A percentile compares a stretch with the other conserved stretches of the same genome.
These are phyloP conservation scores for Lentinus tigrinus DNA, from an alignment of 768 basidiomycete genomes.

Conservation along the genomic window DNA sequence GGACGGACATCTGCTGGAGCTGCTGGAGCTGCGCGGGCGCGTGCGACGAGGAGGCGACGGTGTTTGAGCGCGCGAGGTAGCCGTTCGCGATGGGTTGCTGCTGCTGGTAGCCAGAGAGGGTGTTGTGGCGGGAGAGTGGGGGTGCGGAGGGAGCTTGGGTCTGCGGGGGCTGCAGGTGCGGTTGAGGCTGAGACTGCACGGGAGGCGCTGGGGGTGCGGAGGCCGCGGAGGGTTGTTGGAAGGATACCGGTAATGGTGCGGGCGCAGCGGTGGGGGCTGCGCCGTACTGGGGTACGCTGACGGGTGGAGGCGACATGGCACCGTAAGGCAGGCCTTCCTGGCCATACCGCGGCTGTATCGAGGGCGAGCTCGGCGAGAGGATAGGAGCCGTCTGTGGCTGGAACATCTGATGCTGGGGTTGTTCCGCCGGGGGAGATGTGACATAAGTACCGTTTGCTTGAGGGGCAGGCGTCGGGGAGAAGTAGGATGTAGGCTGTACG, in stretches of 20 bases:
- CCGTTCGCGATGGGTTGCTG: conserved; percentile 22
- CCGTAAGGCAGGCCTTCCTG: conserved; percentile 5
- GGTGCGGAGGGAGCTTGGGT: conserved; percentile 19
- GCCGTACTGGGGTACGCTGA: conserved; percentile 15
- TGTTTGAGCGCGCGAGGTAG: conserved; percentile 28
- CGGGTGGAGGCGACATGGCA: conserved; percentile 12
- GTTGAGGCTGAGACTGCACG: conserved; percentile 15
- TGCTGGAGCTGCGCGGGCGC: conserved; percentile 30
- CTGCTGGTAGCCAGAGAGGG: conserved; percentile 23
- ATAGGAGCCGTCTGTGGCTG: conserved; percentile 10
- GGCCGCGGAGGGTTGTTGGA: conserved; percentile 6
- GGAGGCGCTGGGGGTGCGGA: conserved; percentile 18
- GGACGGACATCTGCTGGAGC: conserved; percentile 24
- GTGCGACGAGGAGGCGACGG: conserved; percentile 20
- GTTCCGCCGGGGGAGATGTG: conserved; percentile 3
- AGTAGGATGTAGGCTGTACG: conserved; percentile 14
- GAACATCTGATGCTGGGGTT: conserved; percentile 16
- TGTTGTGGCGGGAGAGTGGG: conserved; percentile 25
- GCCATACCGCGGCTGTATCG: conserved; percentile 1
- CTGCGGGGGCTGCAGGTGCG: conserved; percentile 26
- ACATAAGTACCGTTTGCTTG: conserved; percentile 18
- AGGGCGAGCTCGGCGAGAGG: conserved; percentile 10
- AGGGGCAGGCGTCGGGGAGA: conserved; percentile 14
- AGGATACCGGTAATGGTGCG: conserved; percentile 10
- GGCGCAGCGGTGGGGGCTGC: conserved; percentile 11